phyloP scores from a whole-genome alignment of 2,329 filamentous ascomycete genomes.

The Xylariales sp. region DNA sequence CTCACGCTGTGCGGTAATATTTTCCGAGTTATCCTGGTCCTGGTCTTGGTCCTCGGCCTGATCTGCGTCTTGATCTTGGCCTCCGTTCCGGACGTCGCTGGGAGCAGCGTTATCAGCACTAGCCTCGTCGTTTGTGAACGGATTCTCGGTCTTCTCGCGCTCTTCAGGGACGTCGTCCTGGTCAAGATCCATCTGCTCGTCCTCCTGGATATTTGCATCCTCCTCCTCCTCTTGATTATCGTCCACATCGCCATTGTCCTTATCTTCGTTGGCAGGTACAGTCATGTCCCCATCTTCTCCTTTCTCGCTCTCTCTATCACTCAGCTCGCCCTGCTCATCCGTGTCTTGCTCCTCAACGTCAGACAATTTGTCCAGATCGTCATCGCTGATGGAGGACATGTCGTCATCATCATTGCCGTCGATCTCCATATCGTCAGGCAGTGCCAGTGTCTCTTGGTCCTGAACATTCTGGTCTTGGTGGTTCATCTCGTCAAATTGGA shows the following conservation, averaged over 20 bases:
- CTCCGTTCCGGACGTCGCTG: slow-evolving; percentile 59
- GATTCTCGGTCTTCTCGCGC: slow-evolving; percentile 24
- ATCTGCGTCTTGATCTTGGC: slow-evolving; percentile 61
- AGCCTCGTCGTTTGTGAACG: slow-evolving; percentile 40
- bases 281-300: slow-evolving; percentile 43
- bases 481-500: slow-evolving; percentile 51
- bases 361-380: slow-evolving; percentile 55
- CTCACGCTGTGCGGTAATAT: slow-evolving; percentile 59
- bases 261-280: slow-evolving; percentile 40
- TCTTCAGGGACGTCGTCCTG: slow-evolving; percentile 29
- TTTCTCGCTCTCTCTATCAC: slow-evolving; percentile 35
- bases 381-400: slow-evolving; percentile 44
- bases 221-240: slow-evolving; percentile 40
- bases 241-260: slow-evolving; percentile 48
- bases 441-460: slow-evolving; percentile 74
- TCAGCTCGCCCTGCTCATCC: slow-evolving; percentile 28
- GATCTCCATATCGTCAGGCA: slow-evolving; percentile 85
- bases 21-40: slow-evolving; percentile 54
- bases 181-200: slow-evolving; percentile 28
- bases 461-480: slow-evolving; percentile 70
- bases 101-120: slow-evolving; percentile 59
- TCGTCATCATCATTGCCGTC: slow-evolving; percentile 61
- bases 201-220: slow-evolving; percentile 25
- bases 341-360: slow-evolving; percentile 41
- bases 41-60: slow-evolving; percentile 56